Conservation (phyloP, 352 stramenopile species). For the Globisporangium mamillatum region DNA sequence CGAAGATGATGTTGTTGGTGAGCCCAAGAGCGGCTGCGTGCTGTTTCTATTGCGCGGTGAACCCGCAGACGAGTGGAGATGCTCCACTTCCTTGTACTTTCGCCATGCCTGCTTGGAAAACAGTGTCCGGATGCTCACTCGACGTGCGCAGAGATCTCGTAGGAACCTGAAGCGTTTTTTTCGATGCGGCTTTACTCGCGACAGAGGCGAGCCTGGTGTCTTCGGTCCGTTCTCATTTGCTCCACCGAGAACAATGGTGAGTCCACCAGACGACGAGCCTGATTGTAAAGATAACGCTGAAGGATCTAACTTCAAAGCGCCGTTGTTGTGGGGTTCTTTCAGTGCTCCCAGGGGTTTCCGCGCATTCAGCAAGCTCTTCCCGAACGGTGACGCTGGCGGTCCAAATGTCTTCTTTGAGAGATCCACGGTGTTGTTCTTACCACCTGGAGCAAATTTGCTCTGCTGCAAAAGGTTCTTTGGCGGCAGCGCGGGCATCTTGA, state of each 20-base stretch:
- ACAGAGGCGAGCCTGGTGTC: constrained; percentile 11
- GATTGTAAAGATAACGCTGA: neutral
- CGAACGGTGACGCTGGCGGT: neutral
- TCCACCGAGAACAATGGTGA: constrained; percentile 1
- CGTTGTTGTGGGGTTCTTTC: constrained; percentile 4
- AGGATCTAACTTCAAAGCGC: neutral
- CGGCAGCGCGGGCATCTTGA: constrained; percentile 78
- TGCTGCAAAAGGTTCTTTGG: constrained; percentile 39
- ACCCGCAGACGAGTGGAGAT: constrained; percentile 20
- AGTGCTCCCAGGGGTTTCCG: constrained; percentile 4
- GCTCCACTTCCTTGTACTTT: constrained; percentile 54
- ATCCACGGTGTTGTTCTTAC: neutral
- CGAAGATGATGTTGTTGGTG: neutral
- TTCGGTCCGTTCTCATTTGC: neutral
- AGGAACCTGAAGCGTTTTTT: constrained; percentile 37
- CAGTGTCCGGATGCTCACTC: constrained; percentile 31
- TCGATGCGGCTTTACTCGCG: constrained; percentile 9
- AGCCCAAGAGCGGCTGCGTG: constrained; percentile 17
- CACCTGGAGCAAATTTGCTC: constrained; percentile 14
- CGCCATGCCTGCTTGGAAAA: constrained; percentile 49
- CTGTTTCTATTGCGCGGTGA: constrained; percentile 21
- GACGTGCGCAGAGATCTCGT: constrained; percentile 30
- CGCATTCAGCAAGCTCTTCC: constrained; percentile 4
- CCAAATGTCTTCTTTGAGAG: neutral
- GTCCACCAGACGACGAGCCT: neutral